Evolutionary conservation across 768 basidiomycete species (phyloP), one percentile per base, ranked within the genome.

Genomic region (Mycena vitilis): DNA sequence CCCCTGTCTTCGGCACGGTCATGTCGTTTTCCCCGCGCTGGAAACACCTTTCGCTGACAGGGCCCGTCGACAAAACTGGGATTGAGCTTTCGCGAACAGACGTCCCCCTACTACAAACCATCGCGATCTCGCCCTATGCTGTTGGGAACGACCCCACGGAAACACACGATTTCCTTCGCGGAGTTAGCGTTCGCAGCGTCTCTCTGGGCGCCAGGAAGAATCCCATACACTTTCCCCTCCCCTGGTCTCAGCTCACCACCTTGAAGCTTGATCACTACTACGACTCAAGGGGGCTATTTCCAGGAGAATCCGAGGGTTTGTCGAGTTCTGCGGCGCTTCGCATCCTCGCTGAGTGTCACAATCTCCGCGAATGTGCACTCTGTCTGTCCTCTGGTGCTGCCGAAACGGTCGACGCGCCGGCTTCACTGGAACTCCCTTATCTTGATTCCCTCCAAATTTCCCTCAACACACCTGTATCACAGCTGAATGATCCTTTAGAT

Each of bases 401-500:
- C 15, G 49, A 51, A 52, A 38, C 11, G 3, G 22, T 42, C 34
- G 25, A 25, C 1, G 11, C 42, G 22, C 49, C 49, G 4, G 25
- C 49, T 13, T 61, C 60, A 8, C 49, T 61, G 22, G 60, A 61
- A 30, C 48, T 61, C 37, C 60, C 60, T 16, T 20, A 47, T 22
- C 49, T 61, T 8, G 12, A 12, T 18, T 61, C 60, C 4, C 38
- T 61, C 44, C 25, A 38, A 5, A 51, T 61, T 42, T 25, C 37
- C 10, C 2, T 6, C 20, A 20, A 1, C 53, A 15, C 4, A 2
- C 11, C 53, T 9, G 36, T 4, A 11, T 49, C 23, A 10, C 22
- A 23, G 22, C 49, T 30, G 20, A 0, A 36, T 4, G 23, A 61
- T 40, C 60, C 60, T 42, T 20, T 61, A 23, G 60, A 62, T 40